Evolutionary conservation across 2,329 filamentous ascomycete genomes (phyloP), one percentile per base, ranked within the genome.

Genomic region (Cylindrodendrum hubeiense): DNA sequence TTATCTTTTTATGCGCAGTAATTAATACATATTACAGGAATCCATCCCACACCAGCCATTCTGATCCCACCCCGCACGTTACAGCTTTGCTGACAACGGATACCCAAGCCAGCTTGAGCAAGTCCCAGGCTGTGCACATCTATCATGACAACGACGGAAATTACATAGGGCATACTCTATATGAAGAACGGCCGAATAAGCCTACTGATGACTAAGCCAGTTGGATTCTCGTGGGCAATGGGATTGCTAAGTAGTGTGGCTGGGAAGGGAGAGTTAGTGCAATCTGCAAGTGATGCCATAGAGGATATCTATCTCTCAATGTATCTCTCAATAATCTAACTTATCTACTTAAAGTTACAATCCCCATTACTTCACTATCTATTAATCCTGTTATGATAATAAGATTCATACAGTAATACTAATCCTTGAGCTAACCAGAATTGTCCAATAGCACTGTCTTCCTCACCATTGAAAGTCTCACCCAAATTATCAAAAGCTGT

Each of bases 111-210:
- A 46, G 22, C 43, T 26, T 46, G 22, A 46, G 21, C 43, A 46
- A 26, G 43, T 46, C 43, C 22, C 5, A 46, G 19, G 22, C 22
- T n/a, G 43, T 46, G 43, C 43, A 46, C 43, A 46, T 46, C 43
- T 46, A 46, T 46, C 43, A 46, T 26, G 43, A 46, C 43, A n/a
- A 46, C 22, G 43, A 46, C 43, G 43, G 43, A 46, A 46, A 46
- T 46, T 46, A 46, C 43, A 22, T 26, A n/a, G 43, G 43, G 22
- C 43, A 46, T 46, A 46, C 19, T 4, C 43, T 46, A 22, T 46
- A 46, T 26, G 19, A 46, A 26, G 43, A 46, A 26, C 43, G 43
- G 43, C 19, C 43, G n/a, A 46, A 21, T n/a, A 46, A 22, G 43
- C 21, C 43, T 46, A 46, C 43, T 26, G 43, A 46, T 13, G 22